A percentile compares a stretch with the other conserved stretches of the same genome.
Conservation (phyloP, 179 eudicot genomes). For the Camellia oleifera region DNA sequence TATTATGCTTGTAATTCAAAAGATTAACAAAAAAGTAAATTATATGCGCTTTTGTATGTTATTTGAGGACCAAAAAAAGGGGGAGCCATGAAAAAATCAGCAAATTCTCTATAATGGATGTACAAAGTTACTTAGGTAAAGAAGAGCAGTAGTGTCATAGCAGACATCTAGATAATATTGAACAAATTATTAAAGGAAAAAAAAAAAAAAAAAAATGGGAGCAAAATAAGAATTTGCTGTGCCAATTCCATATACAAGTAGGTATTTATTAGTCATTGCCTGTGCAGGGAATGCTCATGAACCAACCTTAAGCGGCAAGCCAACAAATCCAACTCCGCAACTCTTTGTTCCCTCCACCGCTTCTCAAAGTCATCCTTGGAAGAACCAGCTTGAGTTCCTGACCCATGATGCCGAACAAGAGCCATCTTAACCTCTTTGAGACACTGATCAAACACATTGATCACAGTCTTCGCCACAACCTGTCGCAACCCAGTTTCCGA, state of each 20-base stretch:
- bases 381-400: conserved; percentile 4
- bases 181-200: not conserved
- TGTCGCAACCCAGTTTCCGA: conserved; percentile 11
- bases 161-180: not conserved
- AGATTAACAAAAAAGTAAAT: not conserved
- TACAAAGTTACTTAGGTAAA: conserved; percentile 6
- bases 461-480: conserved; percentile 26
- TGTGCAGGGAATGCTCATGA: conserved; percentile 30
- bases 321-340: conserved; percentile 42
- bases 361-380: conserved; percentile 21
- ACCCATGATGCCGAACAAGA: conserved; percentile 10
- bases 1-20: not conserved
- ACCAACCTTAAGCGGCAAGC: conserved; percentile 40
- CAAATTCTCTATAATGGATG: not conserved
- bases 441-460: conserved; percentile 35
- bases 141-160: no score
- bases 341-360: conserved; percentile 39
- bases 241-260: conserved; percentile 16
- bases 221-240: not conserved
- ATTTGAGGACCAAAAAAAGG: not conserved
- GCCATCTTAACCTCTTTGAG: conserved; percentile 27
- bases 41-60: not conserved
- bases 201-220: not conserved
- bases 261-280: conserved; percentile 18
- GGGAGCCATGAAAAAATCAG: not conserved